Evolutionary conservation across 2,329 filamentous ascomycete genomes (phyloP).

Genomic region (Mycosphaerella arachidis): DNA sequence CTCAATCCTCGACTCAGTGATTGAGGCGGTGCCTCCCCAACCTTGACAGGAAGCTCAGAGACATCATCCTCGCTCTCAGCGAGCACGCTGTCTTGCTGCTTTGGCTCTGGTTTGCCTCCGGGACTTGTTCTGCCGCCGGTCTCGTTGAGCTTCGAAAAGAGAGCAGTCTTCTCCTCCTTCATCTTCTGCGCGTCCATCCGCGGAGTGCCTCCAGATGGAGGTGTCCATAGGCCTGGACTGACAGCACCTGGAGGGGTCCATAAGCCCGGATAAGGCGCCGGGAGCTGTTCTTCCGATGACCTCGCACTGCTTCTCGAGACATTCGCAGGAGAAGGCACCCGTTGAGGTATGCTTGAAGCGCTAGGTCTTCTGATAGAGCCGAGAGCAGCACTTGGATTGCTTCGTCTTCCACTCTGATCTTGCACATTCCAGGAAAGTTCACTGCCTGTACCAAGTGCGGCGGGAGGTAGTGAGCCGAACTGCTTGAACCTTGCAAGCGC

Average conservation of each 20-base stretch:
- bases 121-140: constrained; percentile 7
- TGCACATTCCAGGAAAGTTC: constrained; percentile 17
- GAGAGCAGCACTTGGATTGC: constrained; percentile 18
- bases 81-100: constrained; percentile 14
- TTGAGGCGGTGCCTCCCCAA: constrained; percentile 17
- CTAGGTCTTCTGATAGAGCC: constrained; percentile 22
- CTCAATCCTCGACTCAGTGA: constrained; percentile 26
- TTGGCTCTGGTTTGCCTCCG: constrained; percentile 10
- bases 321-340: constrained; percentile 29
- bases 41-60: constrained; percentile 13
- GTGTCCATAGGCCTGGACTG: constrained; percentile 38
- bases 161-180: constrained; percentile 19
- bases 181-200: constrained; percentile 15
- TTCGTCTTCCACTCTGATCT: constrained; percentile 24
- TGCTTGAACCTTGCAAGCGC: constrained; percentile 18
- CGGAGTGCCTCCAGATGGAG: constrained; percentile 25
- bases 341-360: constrained; percentile 8
- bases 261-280: constrained; percentile 26
- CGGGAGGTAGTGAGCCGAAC: constrained; percentile 13
- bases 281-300: constrained; percentile 31
- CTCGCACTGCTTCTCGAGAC: background rate
- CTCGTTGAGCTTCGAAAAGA: constrained; percentile 15
- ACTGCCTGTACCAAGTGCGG: constrained; percentile 13
- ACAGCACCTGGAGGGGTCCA: background rate
- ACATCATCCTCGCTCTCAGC: constrained; percentile 14